Base-by-base conservation (phyloP, 495 filamentous ascomycete genomes). In the Filosporella fistucella region DNA sequence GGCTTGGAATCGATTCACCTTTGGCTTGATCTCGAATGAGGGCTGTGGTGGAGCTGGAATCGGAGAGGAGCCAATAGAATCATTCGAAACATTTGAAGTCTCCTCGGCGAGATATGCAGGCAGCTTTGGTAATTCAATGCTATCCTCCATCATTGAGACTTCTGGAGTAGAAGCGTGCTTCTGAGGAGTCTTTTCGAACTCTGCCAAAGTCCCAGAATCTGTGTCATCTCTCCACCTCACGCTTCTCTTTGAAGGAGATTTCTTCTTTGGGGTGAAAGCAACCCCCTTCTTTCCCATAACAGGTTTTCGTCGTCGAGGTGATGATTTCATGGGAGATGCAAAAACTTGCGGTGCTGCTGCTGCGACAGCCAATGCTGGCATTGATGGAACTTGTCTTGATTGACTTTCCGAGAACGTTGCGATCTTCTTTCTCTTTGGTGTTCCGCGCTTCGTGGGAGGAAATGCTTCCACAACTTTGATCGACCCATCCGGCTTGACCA, bases 181-280 rank as follows among this genome's bases (percentile, higher is more conserved):
- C 57, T 87, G 72, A 21, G 89, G 91, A 4, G 91, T 94, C 66
- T 87, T 87, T 61, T 91, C 84, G 52, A 89, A 95, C 58, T 96
- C 91, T 44, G 88, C 87, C 23, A 96, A 68, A 24, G 82, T 75
- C 9, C 88, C 89, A 14, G 78, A 69, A 58, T 96, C 85, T 42
- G 86, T 86, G 56, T 97, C 93, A 60, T 98, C 93, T 37, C 86
- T 82, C 94, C 94, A 98, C 44, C 90, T 76, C 12, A 98, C 93
- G 29, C 76, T 79, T 56, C 88, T 74, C 69, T 95, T 93, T 14
- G 75, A 71, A 23, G 81, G 75, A 0, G 70, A 67, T 59, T 78
- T 86, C 69, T 93, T 93, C 71, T 88, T 91, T 0, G 88, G 88
- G 2, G 88, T 86, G 59, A 95, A 94, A 23, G 81, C 77, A 37